Evolutionary conservation across 805 yeast species (phyloP), one percentile per base, ranked within the genome.

Genomic region (Nakazawaea wyomingensis): DNA sequence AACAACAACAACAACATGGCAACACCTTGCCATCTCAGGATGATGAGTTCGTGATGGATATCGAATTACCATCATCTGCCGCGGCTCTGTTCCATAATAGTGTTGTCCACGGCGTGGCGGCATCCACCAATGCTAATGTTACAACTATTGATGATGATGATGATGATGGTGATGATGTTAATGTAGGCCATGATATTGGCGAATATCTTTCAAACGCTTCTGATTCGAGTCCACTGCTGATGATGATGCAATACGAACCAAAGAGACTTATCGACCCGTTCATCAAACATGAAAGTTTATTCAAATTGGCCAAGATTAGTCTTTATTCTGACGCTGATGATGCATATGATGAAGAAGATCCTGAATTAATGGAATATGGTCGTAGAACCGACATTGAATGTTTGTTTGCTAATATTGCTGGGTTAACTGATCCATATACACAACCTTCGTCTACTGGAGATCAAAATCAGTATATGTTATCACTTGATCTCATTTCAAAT

Each of bases 381-480:
- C 19, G 21, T 6, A 16, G 31, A 16, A 24, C 11, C 14, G 10
- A 19, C 4, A 17, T 34, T 6, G 32, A 39, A 17, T 9, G 48
- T 24, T 18, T 58, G 4, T 53, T 54, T 39, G 46, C 48, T 5
- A 49, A 61, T 0, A 41, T 74, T 3, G 57, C 72, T 2, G 54
- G 66, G 0, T 49, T 76, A 37, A 65, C 68, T 6, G 90, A 84
- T 55, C 87, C 89, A 2, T 65, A 72, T 51, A 80, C 89, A 1
- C 87, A 82, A 51, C 89, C 93, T 0, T 70, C 72, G 21, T 85
- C 81, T 32, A 70, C 69, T 19, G 83, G 80, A 22, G 55, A 60
- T 1, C 57, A 66, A 30, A 62, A 78, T 44, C 58, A 62, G 10
- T 61, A 66, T 42, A 62, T 79, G 1, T 62, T 80, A 14, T 80